Evolutionary conservation across 2,329 filamentous ascomycete species (phyloP).

Genomic region (Davidsoniella eucalypti): DNA sequence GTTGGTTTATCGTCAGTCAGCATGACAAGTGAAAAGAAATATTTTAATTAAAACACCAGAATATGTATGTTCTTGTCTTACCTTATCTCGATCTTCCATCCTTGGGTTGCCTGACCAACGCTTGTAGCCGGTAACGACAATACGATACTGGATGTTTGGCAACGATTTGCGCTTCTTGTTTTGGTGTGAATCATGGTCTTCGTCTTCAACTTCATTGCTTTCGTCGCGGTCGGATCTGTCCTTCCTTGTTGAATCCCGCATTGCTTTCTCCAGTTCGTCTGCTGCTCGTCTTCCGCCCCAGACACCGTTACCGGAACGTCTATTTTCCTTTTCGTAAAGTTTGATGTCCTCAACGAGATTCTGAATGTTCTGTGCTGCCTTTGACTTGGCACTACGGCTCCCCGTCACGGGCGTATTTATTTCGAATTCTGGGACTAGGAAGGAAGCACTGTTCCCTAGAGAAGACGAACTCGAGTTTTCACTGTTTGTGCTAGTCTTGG

Average conservation of each 20-base stretch:
- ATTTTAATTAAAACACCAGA: constrained; percentile 13
- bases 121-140: constrained; percentile 72
- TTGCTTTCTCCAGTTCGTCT: constrained; percentile 36
- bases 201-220: constrained; percentile 29
- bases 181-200: constrained; percentile 44
- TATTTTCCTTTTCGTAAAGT: constrained; percentile 85
- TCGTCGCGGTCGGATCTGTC: constrained; percentile 18
- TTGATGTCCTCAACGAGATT: constrained; percentile 69
- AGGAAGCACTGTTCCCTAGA: background rate
- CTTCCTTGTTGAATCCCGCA: constrained; percentile 16
- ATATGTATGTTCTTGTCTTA: constrained; percentile 22
- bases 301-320: constrained; percentile 41
- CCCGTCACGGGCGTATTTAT: constrained; percentile 62
- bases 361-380: constrained; percentile 62
- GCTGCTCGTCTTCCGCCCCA: constrained; percentile 50
- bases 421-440: constrained; percentile 44
- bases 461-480: background rate
- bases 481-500: background rate
- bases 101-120: constrained; percentile 60
- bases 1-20: background rate
- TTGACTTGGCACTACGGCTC: constrained; percentile 75
- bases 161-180: constrained; percentile 24
- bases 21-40: too few species aligned
- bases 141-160: constrained; percentile 41
- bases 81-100: constrained; percentile 66